These are phyloP conservation scores for Colletotrichum sp. DNA, from an alignment of 2,329 filamentous ascomycete species.

Conservation along the genomic window DNA sequence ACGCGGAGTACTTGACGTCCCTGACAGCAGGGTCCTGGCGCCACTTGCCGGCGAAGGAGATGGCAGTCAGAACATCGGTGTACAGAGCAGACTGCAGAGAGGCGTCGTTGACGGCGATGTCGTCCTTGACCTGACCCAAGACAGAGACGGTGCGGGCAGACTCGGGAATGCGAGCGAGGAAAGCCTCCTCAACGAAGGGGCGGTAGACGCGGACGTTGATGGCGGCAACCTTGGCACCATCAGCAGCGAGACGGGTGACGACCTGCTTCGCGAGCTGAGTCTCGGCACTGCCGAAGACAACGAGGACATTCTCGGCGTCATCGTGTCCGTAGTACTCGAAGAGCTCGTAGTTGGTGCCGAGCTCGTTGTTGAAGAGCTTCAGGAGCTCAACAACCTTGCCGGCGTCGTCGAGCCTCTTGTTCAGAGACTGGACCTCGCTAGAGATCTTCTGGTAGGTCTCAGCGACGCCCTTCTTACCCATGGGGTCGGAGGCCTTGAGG, in stretches of 20 bases:
- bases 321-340: slow-evolving; percentile 94
- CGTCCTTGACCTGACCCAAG: slow-evolving; percentile 83
- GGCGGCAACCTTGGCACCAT: slow-evolving; percentile 81
- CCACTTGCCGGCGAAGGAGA: slow-evolving; percentile 77
- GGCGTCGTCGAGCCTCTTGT: slow-evolving; percentile 74
- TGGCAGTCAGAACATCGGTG: slow-evolving; percentile 85
- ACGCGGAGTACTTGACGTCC: slow-evolving; percentile 89
- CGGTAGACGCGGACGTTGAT: slow-evolving; percentile 93
- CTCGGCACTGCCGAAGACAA: slow-evolving; percentile 93
- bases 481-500: slow-evolving; percentile 77
- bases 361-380: slow-evolving; percentile 82
- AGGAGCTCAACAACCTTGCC: slow-evolving; percentile 74
- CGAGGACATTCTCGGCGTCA: slow-evolving; percentile 79
- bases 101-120: slow-evolving; percentile 73
- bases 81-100: slow-evolving; percentile 86
- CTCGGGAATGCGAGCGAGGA: slow-evolving; percentile 79
- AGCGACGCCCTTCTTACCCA: slow-evolving; percentile 73
- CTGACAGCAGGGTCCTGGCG: slow-evolving; percentile 66
- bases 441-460: slow-evolving; percentile 71
- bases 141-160: slow-evolving; percentile 80
- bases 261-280: slow-evolving; percentile 85
- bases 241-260: slow-evolving; percentile 70
- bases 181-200: slow-evolving; percentile 93
- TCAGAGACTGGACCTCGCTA: slow-evolving; percentile 63
- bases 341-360: slow-evolving; percentile 89